These are phyloP conservation scores for Boechera divaricarpa DNA, from an alignment of 345 rosid genomes.

Conservation along the genomic window DNA sequence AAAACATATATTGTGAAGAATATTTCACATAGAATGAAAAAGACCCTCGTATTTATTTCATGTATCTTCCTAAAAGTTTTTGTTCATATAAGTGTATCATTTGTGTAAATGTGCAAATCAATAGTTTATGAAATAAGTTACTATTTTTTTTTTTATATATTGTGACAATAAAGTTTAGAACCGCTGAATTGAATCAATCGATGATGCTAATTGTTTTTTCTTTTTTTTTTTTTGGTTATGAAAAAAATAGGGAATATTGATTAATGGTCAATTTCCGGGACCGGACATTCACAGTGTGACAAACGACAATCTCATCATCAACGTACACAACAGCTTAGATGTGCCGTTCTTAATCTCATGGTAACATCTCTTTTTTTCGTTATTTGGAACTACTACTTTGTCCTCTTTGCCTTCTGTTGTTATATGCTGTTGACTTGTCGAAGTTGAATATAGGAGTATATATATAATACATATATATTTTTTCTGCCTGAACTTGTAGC, in stretches of 20 bases:
- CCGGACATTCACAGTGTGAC: conserved; percentile 84
- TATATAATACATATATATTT: no score
- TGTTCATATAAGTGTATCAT: conserved; percentile 4
- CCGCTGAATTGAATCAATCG: conserved; percentile 5
- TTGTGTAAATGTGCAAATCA: neutral
- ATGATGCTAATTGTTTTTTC: conserved; percentile 18
- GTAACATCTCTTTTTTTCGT: conserved; percentile 44
- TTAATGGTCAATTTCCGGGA: conserved; percentile 94
- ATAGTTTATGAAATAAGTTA: neutral
- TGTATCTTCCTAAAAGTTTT: neutral
- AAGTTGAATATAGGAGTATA: neutral
- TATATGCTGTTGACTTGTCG: neutral
- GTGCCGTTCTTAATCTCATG: conserved; percentile 91
- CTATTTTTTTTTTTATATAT: neutral
- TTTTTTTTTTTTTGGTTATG: neutral
- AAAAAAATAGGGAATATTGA: conserved; percentile 75
- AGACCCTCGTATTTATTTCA: no score
- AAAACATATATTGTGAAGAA: neutral
- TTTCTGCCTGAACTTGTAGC: neutral
- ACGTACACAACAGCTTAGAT: conserved; percentile 85
- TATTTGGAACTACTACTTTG: conserved; percentile 19
- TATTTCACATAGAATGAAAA: no score
- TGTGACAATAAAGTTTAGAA: conserved; percentile 18
- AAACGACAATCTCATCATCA: conserved; percentile 84
- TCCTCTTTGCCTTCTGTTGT: conserved; percentile 11